Conservation (phyloP, 2,329 filamentous ascomycete species). For the Delphinella strobiligena region DNA sequence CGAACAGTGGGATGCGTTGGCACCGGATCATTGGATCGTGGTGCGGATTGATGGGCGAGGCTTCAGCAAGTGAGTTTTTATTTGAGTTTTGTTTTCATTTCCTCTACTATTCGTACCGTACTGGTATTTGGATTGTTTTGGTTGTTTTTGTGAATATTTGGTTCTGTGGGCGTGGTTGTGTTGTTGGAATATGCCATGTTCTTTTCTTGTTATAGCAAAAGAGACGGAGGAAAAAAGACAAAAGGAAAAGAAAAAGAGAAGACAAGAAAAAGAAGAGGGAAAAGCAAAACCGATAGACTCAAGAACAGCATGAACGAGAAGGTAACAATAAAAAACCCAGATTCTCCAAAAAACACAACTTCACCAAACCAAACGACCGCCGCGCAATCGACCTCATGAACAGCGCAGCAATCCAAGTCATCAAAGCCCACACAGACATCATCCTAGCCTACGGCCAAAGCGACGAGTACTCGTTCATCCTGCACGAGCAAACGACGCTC, state of each 20-base stretch:
- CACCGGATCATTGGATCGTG: constrained; percentile 92
- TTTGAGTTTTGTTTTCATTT: neutral
- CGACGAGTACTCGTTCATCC: constrained; percentile 69
- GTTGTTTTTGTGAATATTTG: neutral
- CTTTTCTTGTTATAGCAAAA: too few species aligned
- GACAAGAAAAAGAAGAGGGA: neutral
- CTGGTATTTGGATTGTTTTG: too few species aligned
- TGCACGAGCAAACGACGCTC: constrained; percentile 62
- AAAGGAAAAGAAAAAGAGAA: neutral
- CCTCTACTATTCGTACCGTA: neutral
- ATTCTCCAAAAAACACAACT: constrained; percentile 70
- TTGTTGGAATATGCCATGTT: too few species aligned
- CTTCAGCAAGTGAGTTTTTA: constrained; percentile 67
- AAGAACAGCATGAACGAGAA: neutral
- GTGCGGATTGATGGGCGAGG: constrained; percentile 87
- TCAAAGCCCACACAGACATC: constrained; percentile 74
- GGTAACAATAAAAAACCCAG: too few species aligned
- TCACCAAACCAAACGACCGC: constrained; percentile 85
- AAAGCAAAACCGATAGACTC: too few species aligned
- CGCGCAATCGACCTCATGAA: constrained; percentile 92
- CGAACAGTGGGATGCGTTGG: constrained; percentile 66
- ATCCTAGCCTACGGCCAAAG: constrained; percentile 84
- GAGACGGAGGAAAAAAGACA: neutral
- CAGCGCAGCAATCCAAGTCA: constrained; percentile 70
- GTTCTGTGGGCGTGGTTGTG: neutral